Evolutionary conservation across 2,329 filamentous ascomycete genomes (phyloP).

Genomic region (Pseudocercospora musae): DNA sequence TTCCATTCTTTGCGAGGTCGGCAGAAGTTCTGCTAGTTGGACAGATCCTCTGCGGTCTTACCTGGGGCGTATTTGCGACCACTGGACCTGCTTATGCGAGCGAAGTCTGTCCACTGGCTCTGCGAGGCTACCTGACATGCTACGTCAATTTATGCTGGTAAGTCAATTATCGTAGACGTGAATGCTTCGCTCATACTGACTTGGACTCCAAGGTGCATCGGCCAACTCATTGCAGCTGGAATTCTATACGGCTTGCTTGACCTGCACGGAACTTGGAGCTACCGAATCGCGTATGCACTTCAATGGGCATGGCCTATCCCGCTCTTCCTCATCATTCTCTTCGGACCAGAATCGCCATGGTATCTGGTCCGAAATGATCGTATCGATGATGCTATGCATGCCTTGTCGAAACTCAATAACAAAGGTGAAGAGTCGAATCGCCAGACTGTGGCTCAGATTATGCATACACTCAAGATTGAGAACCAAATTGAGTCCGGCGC

Average conservation of each 20-base stretch:
- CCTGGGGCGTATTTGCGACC: constrained; percentile 17
- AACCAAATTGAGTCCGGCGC: constrained; percentile 37
- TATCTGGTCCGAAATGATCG: constrained; percentile 33
- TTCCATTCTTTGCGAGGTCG: constrained; percentile 13
- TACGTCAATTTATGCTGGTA: constrained; percentile 48
- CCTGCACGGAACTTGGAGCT: constrained; percentile 34
- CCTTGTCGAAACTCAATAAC: constrained; percentile 31
- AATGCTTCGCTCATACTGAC: background rate
- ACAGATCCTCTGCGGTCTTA: constrained; percentile 33
- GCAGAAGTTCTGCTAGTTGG: constrained; percentile 31
- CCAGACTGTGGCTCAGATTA: constrained; percentile 36
- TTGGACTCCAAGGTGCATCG: constrained; percentile 25
- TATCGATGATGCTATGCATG: constrained; percentile 31
- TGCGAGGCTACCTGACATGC: constrained; percentile 58
- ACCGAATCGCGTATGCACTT: constrained; percentile 39
- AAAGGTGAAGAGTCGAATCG: constrained; percentile 20
- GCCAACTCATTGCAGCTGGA: constrained; percentile 44
- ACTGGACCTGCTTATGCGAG: constrained; percentile 15
- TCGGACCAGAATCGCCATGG: constrained; percentile 34
- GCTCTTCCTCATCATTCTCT: constrained; percentile 24
- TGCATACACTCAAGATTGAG: constrained; percentile 33
- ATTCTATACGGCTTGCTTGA: constrained; percentile 28
- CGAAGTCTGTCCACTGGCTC: constrained; percentile 41
- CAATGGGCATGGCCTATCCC: constrained; percentile 38
- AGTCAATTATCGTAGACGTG: background rate